phyloP scores from a whole-genome alignment of 1,284 basidiomycete genomes.

The Sanghuangporus baumii region DNA sequence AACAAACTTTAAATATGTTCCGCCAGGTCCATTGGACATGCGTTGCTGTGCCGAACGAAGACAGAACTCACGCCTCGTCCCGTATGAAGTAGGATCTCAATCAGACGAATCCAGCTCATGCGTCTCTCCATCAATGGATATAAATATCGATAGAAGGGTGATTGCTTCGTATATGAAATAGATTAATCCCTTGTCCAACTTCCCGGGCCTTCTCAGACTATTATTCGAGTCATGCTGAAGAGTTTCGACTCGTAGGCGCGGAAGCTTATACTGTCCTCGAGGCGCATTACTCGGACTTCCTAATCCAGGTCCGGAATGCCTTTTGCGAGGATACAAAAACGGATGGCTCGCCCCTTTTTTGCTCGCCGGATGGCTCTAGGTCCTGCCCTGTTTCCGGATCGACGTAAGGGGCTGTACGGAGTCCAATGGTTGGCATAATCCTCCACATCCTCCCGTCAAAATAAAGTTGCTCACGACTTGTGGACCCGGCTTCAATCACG shows the following conservation, averaged over 20 bases:
- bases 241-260: not conserved
- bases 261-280: no score
- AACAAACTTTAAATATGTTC: not conserved
- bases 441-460: no score
- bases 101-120: not conserved
- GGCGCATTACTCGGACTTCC: no score
- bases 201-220: not conserved
- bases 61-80: not conserved
- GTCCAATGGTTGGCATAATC: no score
- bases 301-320: no score
- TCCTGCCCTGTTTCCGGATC: no score
- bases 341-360: no score
- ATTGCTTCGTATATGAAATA: not conserved
- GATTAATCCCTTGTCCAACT: not conserved
- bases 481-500: no score
- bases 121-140: not conserved
- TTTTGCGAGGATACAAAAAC: no score
- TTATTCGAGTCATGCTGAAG: not conserved
- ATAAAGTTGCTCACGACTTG: no score
- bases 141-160: not conserved
- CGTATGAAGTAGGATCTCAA: not conserved
- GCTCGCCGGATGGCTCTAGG: no score
- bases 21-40: not conserved
- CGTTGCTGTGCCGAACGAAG: not conserved
- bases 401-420: no score